Evolutionary conservation across 805 yeast species (phyloP).

Genomic region (Brettanomyces nanus): DNA sequence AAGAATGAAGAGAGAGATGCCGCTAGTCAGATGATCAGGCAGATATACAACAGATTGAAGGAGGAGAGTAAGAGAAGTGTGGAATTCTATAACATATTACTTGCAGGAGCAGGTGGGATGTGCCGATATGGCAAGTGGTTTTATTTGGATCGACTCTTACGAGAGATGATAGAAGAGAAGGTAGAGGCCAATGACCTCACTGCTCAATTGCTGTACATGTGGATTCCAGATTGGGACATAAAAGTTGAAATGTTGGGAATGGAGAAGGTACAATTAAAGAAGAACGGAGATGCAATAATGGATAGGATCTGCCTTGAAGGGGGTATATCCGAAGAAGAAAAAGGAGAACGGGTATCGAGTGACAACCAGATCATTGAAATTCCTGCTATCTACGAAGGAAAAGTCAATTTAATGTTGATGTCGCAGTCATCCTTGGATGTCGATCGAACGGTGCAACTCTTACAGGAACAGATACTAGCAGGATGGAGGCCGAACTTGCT

Average conservation of each 20-base stretch:
- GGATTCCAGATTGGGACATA: neutral
- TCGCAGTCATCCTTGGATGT: too few relatives aligned
- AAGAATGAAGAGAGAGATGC: neutral
- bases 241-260: neutral
- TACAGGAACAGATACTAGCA: too few relatives aligned
- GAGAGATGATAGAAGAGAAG: neutral
- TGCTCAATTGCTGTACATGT: neutral
- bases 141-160: neutral
- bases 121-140: neutral
- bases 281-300: neutral
- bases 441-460: too few relatives aligned
- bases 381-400: too few relatives aligned
- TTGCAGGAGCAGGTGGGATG: neutral
- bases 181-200: neutral
- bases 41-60: neutral
- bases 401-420: too few relatives aligned
- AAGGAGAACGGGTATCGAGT: too few relatives aligned
- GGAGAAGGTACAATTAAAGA: too few relatives aligned
- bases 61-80: neutral
- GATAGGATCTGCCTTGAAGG: neutral
- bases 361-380: too few relatives aligned
- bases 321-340: too few relatives aligned
- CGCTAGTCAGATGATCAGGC: neutral
- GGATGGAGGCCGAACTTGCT: neutral
- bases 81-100: neutral